Evolutionary conservation across 2,329 filamentous ascomycete species (phyloP).

Genomic region (Aspergillus fijiensis): DNA sequence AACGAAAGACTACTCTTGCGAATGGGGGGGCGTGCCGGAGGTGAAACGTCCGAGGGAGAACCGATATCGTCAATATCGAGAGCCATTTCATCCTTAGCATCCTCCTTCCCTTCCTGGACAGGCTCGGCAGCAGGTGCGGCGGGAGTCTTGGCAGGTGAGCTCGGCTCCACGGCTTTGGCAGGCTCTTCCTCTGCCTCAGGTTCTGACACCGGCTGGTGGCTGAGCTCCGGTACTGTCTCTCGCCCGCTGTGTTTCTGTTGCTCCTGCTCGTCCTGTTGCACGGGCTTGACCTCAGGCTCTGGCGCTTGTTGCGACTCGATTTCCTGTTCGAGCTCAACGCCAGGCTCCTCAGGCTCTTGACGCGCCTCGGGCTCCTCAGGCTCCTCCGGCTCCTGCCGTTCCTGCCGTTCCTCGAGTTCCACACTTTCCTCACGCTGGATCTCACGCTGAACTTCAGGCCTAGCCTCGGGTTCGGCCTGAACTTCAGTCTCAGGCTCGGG

Average conservation of each 20-base stretch:
- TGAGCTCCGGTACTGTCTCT: not conserved
- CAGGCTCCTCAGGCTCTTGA: not conserved
- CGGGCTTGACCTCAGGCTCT: conserved; percentile 10
- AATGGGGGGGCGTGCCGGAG: conserved; percentile 62
- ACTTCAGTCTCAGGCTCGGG: not conserved
- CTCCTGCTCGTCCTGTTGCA: not conserved
- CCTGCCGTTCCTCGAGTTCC: not conserved
- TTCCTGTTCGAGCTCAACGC: not conserved
- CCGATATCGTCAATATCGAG: conserved; percentile 48
- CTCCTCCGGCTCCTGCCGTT: not conserved
- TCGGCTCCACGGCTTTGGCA: conserved; percentile 9
- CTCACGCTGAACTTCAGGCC: not conserved
- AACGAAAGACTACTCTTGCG: conserved; percentile 96
- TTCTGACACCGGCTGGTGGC: conserved; percentile 8
- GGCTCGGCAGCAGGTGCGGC: conserved; percentile 11
- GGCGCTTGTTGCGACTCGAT: not conserved
- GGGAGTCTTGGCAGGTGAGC: conserved; percentile 20
- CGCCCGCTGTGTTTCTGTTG: not conserved
- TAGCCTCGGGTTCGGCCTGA: not conserved
- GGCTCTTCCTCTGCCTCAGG: conserved; percentile 13
- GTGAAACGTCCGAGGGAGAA: conserved; percentile 49
- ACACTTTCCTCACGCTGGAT: not conserved
- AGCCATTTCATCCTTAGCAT: conserved; percentile 32
- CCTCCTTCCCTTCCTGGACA: conserved; percentile 23
- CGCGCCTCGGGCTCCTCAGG: not conserved